phyloP scores from a whole-genome alignment of 1,139 yeast genomes.

The Protomyces gravidus region DNA sequence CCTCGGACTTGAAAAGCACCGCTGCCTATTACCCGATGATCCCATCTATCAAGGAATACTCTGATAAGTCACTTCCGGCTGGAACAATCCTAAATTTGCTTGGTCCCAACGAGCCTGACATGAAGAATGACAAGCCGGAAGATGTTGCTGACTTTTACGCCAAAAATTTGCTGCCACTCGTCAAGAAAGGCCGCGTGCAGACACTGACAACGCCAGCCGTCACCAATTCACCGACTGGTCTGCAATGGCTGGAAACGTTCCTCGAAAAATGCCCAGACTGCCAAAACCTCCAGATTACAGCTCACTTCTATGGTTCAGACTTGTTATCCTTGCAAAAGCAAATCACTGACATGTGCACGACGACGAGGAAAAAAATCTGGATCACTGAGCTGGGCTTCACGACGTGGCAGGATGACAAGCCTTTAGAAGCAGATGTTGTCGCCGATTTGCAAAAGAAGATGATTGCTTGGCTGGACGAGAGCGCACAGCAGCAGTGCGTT shows the following conservation, averaged over 20 bases:
- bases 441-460: conserved; percentile 5
- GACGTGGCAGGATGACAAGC: conserved; percentile 17
- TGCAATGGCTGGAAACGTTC: conserved; percentile 19
- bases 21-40: background rate
- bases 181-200: background rate
- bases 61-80: background rate
- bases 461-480: conserved; percentile 19
- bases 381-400: conserved; percentile 28
- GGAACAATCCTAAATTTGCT: background rate
- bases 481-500: background rate
- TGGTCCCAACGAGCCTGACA: background rate
- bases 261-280: conserved; percentile 6
- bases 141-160: background rate
- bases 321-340: conserved; percentile 6
- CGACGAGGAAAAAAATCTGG: conserved; percentile 2
- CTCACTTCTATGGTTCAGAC: conserved; percentile 22
- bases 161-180: background rate
- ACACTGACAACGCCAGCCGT: conserved; percentile 9
- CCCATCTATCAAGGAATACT: too few relatives aligned
- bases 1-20: background rate
- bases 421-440: conserved; percentile 9
- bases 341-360: conserved; percentile 12
- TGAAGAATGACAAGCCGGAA: background rate
- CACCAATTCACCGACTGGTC: conserved; percentile 17
- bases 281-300: background rate